Evolutionary conservation across 768 basidiomycete species (phyloP).

Genomic region (Coprinellus micaceus): DNA sequence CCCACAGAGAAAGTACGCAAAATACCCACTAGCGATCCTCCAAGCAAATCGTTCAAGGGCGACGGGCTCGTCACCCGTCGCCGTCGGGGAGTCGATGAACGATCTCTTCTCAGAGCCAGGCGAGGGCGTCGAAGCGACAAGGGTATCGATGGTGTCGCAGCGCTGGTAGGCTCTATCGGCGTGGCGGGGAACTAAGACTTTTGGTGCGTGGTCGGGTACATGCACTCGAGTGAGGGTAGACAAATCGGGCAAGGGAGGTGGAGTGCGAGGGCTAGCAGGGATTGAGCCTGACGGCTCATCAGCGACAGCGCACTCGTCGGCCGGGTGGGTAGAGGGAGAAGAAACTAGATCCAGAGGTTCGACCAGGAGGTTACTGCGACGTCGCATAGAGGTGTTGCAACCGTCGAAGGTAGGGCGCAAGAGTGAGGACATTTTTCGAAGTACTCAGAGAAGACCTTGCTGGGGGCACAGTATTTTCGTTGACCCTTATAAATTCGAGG

Average conservation of each 20-base stretch:
- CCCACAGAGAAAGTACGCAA: constrained; percentile 48
- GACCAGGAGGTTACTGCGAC: no score
- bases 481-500: no score
- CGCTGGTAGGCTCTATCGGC: constrained; percentile 8
- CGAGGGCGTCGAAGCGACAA: constrained; percentile 9
- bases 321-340: no score
- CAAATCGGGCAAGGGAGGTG: constrained; percentile 27
- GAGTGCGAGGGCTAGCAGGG: constrained; percentile 21
- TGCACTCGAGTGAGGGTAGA: constrained; percentile 8
- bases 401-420: constrained; percentile 24
- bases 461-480: no score
- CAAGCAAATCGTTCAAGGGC: constrained; percentile 28
- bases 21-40: constrained; percentile 41
- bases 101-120: neutral
- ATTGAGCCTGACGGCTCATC: no score
- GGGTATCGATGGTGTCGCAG: constrained; percentile 16
- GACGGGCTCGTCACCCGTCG: no score
- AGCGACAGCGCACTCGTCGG: no score
- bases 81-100: neutral
- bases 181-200: constrained; percentile 23
- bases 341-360: no score
- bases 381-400: no score
- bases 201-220: constrained; percentile 16
- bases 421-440: constrained; percentile 25
- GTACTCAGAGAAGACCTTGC: no score